phyloP scores from a whole-genome alignment of 768 basidiomycete genomes.

The Pisolithus sp. region DNA sequence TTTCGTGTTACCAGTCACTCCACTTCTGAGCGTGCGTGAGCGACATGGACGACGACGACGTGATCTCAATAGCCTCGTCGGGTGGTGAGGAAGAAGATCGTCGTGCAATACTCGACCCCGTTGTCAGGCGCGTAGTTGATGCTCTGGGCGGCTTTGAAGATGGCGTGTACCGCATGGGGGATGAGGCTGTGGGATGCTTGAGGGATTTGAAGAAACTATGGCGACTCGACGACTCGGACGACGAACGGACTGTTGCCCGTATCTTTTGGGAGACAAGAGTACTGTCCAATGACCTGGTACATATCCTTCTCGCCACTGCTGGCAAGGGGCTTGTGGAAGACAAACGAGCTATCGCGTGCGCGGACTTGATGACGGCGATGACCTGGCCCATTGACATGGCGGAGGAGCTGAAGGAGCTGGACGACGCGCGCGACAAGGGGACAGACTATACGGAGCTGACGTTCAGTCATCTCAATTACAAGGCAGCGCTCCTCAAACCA shows the following conservation, averaged over 20 bases:
- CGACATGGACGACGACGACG: slow-evolving; percentile 26
- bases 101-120: slow-evolving; percentile 55
- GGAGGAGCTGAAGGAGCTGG: slow-evolving; percentile 87
- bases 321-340: slow-evolving; percentile 75
- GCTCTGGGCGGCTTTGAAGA: slow-evolving; percentile 74
- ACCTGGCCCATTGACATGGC: slow-evolving; percentile 98
- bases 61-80: slow-evolving; percentile 28
- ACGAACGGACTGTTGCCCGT: slow-evolving; percentile 91
- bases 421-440: slow-evolving; percentile 69
- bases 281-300: slow-evolving; percentile 79
- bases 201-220: slow-evolving; percentile 94
- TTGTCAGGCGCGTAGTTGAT: slow-evolving; percentile 69
- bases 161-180: slow-evolving; percentile 66
- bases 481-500: slow-evolving; percentile 60
- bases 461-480: slow-evolving; percentile 82
- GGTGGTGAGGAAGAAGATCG: slow-evolving; percentile 28
- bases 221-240: slow-evolving; percentile 95
- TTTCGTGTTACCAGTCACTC: slow-evolving; percentile 11
- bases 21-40: background rate
- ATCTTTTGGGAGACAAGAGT: slow-evolving; percentile 88
- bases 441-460: slow-evolving; percentile 86
- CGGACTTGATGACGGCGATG: slow-evolving; percentile 92
- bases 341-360: slow-evolving; percentile 74
- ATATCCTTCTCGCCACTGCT: slow-evolving; percentile 76
- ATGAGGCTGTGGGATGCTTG: slow-evolving; percentile 76